Percentiles rank a stretch among this genome's conserved stretches.
Evolutionary conservation across 139 green algal species (phyloP).

Genomic region (Picochlorum sp.): DNA sequence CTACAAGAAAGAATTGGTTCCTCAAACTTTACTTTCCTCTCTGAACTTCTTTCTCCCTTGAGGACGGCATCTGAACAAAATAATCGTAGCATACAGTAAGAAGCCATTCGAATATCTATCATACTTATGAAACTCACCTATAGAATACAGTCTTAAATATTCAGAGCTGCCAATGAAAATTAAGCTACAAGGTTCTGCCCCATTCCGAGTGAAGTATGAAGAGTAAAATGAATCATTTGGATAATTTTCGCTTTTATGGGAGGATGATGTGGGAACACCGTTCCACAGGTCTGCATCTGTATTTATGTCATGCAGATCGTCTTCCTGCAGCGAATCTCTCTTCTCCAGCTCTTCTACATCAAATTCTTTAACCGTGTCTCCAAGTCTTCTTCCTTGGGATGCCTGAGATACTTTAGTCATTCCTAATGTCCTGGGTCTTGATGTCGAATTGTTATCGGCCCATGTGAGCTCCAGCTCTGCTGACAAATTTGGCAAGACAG

Average conservation of each 20-base stretch:
- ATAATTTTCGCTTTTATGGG: neutral
- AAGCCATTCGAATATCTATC: neutral
- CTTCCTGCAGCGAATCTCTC: neutral
- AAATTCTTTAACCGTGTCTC: neutral
- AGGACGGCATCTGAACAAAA: conserved; percentile 19
- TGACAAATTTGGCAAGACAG: conserved; percentile 14
- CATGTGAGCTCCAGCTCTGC: conserved; percentile 25
- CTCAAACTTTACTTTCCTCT: conserved; percentile 29
- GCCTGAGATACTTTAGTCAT: neutral
- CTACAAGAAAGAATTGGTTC: conserved; percentile 21
- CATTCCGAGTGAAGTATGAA: neutral
- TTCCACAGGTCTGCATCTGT: neutral
- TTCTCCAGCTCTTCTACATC: conserved; percentile 1
- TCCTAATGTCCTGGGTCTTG: neutral
- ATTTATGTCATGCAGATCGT: neutral
- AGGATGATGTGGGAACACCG: neutral
- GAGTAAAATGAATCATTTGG: neutral
- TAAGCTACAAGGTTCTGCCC: neutral
- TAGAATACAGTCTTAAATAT: neutral
- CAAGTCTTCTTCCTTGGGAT: neutral
- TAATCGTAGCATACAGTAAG: neutral
- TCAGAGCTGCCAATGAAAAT: conserved; percentile 1
- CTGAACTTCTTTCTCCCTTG: conserved; percentile 25
- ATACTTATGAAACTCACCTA: neutral
- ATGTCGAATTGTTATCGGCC: conserved; percentile 33